Conservation (phyloP, 306 rosid species). For the Rosa persica region DNA sequence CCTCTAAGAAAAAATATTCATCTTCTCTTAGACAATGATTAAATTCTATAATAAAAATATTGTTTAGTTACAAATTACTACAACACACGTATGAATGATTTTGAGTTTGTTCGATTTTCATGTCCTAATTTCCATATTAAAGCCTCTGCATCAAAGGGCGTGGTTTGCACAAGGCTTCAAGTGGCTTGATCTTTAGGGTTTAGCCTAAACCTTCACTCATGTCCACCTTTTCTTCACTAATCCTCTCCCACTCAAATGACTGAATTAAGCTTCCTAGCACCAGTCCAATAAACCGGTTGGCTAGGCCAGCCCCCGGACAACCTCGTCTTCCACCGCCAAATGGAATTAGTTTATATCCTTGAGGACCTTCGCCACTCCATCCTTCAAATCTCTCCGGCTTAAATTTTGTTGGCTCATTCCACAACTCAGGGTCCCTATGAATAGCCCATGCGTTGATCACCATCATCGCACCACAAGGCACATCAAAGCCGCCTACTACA, state of each 20-base stretch:
- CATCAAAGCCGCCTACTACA: constrained; percentile 20
- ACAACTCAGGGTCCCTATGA: constrained; percentile 29
- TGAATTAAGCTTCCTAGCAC: constrained; percentile 33
- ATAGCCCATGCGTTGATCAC: constrained; percentile 35
- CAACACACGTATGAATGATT: not conserved
- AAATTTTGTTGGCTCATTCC: constrained; percentile 31
- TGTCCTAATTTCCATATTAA: not conserved
- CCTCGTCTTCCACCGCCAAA: constrained; percentile 51
- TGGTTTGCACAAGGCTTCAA: constrained; percentile 23
- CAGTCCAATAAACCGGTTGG: constrained; percentile 25
- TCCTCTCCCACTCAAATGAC: constrained; percentile 40
- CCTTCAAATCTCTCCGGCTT: constrained; percentile 39
- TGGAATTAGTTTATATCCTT: constrained; percentile 31
- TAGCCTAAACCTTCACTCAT: constrained; percentile 23
- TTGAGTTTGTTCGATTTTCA: not conserved
- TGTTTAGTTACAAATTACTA: not conserved
- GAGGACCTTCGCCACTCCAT: not conserved
- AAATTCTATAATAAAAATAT: too few species aligned
- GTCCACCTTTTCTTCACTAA: constrained; percentile 14
- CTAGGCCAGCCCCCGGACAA: constrained; percentile 46
- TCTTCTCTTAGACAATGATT: too few species aligned
- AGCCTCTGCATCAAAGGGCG: constrained; percentile 6
- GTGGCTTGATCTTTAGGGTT: constrained; percentile 9
- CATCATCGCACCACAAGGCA: constrained; percentile 29
- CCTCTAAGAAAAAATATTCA: too few species aligned